phyloP scores from a whole-genome alignment of 1,139 yeast genomes.

The Geotrichum armillariae region DNA sequence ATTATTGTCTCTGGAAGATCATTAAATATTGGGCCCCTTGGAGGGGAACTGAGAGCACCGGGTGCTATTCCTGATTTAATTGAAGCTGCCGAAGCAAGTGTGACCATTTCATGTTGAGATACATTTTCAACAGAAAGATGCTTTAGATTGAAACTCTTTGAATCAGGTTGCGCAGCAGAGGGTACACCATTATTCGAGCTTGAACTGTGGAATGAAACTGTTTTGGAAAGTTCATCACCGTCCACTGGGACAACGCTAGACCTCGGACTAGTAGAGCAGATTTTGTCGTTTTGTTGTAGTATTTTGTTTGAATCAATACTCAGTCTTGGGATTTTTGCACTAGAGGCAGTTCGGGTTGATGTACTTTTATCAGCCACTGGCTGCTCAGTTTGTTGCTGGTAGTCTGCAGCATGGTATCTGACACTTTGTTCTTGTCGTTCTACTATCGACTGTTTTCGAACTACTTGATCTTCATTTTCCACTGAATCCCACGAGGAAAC shows the following conservation, averaged over 20 bases:
- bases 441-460: background rate
- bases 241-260: background rate
- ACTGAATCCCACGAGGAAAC: background rate
- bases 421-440: background rate
- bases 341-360: background rate
- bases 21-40: no score
- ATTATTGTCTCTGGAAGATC: no score
- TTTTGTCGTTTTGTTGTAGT: background rate
- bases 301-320: background rate
- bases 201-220: background rate
- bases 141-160: conserved; percentile 28
- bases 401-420: background rate
- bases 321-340: background rate
- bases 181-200: background rate
- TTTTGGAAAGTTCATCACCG: background rate
- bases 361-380: background rate
- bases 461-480: background rate
- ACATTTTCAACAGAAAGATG: conserved; percentile 23
- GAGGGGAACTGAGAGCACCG: background rate
- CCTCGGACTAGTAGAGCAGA: background rate
- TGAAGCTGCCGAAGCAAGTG: background rate
- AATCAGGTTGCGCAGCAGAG: background rate
- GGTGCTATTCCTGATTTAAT: background rate
- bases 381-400: background rate
- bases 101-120: conserved; percentile 3